phyloP scores from a whole-genome alignment of 176 grass and related monocot genomes.

The Melocanna baccifera region DNA sequence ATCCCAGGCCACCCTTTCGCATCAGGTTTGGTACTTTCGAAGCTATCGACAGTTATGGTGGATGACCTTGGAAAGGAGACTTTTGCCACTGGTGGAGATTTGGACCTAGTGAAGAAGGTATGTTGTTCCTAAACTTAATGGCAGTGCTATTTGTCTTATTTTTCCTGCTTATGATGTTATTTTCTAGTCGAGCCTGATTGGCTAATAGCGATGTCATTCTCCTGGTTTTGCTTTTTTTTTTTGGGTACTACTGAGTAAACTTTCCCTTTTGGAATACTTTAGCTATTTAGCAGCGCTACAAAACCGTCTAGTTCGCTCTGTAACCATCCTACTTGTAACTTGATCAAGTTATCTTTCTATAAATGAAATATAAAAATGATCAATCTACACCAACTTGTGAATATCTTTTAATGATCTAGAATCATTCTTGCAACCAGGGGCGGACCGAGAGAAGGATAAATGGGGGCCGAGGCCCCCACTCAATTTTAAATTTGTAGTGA shows the following conservation, averaged over 20 bases:
- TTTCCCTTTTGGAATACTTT: background rate
- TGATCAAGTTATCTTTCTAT: background rate
- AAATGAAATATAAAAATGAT: background rate
- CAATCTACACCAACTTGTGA: background rate
- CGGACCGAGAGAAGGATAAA: no score
- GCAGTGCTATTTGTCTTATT: background rate
- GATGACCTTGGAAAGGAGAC: no score
- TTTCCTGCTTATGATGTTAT: background rate
- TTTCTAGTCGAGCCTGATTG: background rate
- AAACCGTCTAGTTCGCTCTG: background rate
- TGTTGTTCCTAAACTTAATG: background rate
- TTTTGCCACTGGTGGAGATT: no score
- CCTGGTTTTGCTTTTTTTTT: background rate
- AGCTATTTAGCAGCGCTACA: background rate
- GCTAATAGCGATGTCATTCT: background rate
- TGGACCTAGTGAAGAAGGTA: no score
- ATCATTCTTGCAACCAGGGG: background rate
- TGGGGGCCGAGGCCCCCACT: no score
- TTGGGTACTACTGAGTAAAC: background rate
- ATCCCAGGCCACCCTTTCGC: no score
- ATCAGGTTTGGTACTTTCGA: no score
- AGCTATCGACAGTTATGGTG: no score
- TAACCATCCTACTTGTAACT: background rate
- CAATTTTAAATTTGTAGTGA: no score
- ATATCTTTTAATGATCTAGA: background rate